Base-by-base conservation (phyloP, 2,329 filamentous ascomycete genomes). In the Fusarium compactum region DNA sequence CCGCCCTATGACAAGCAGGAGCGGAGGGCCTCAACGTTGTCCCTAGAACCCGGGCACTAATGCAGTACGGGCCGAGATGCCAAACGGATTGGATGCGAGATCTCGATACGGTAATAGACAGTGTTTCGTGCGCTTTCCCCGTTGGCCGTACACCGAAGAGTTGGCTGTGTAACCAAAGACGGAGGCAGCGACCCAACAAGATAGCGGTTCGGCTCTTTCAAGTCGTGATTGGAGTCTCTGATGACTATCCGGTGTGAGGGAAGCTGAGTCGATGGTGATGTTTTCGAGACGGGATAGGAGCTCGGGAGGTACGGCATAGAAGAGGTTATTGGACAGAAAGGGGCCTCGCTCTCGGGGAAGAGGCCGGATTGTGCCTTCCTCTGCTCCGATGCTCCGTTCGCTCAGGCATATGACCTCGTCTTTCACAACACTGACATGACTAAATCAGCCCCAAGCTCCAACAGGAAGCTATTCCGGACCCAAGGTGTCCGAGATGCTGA, bases 1-100 rank as follows among this genome's bases (percentile, higher is more conserved):
- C 32, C 25, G 45, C 55, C 62, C 62, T 67, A 67, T 67, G 51
- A 55, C 45, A 62, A 32, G 62, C 48, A 43, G 20, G 15, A 32
- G 18, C 18, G 40, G 64, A 62, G 43, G 63, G 64, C 63, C 64
- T 67, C 64, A 67, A 12, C 14, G 27, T 24, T 40, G 40, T 38
- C 29, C 62, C 45, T 56, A 43, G 56, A 46, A 38, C 43, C 55
- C 48, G 58, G 67, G 34, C 53, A 53, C 62, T 67, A 70, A 70
- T 69, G 67, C 58, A 58, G 65, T 58, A 51, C 63, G 51, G 58
- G 58, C 67, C 67, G 67, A 70, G 64, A 43, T 70, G 67, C 59
- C 54, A 68, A 46, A 53, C 18, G 50, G 24, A 18, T 41, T 40
- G 55, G 48, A 50, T 38, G 29, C 34, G 24, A 41, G 44, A 58